Evolutionary conservation across 352 stramenopile species (phyloP).

Genomic region (Globisporangium middletonii): DNA sequence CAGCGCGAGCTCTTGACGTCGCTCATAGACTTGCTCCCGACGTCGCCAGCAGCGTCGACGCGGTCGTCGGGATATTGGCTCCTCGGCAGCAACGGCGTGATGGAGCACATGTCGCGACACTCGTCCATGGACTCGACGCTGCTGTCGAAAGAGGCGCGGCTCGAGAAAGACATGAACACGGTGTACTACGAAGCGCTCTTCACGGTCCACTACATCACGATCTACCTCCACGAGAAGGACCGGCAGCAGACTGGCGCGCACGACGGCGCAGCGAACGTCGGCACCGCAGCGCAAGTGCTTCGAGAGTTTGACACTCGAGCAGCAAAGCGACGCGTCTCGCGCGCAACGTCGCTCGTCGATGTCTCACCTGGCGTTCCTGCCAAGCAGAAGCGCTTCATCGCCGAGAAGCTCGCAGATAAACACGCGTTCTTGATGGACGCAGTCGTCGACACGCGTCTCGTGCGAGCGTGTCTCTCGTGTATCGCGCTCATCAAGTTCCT

Average conservation of each 20-base stretch:
- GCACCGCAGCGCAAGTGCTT: constrained; percentile 1
- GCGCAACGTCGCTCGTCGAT: neutral
- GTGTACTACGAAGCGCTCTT: constrained; percentile 64
- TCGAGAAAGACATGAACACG: constrained; percentile 65
- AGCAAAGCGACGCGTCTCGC: neutral
- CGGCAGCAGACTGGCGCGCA: constrained; percentile 18
- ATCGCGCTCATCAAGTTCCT: constrained; percentile 61
- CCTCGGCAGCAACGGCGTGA: constrained; percentile 17
- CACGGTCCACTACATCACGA: constrained; percentile 53
- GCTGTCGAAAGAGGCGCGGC: constrained; percentile 49
- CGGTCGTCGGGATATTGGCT: constrained; percentile 42
- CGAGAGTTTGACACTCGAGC: constrained; percentile 1
- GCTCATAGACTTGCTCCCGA: constrained; percentile 53
- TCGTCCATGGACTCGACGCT: constrained; percentile 24
- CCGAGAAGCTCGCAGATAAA: constrained; percentile 48
- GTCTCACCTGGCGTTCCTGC: constrained; percentile 23
- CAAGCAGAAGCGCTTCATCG: constrained; percentile 29
- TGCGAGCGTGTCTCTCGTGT: constrained; percentile 46
- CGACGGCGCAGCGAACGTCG: constrained; percentile 8
- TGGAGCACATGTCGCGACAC: constrained; percentile 9
- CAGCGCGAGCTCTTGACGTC: constrained; percentile 37
- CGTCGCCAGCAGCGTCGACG: constrained; percentile 29
- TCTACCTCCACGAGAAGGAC: constrained; percentile 32
- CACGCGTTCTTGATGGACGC: constrained; percentile 67
- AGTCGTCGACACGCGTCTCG: constrained; percentile 52